Conservation (phyloP, 371 early-diverging fungal genomes). For the Syncephalastrum contaminatum region DNA sequence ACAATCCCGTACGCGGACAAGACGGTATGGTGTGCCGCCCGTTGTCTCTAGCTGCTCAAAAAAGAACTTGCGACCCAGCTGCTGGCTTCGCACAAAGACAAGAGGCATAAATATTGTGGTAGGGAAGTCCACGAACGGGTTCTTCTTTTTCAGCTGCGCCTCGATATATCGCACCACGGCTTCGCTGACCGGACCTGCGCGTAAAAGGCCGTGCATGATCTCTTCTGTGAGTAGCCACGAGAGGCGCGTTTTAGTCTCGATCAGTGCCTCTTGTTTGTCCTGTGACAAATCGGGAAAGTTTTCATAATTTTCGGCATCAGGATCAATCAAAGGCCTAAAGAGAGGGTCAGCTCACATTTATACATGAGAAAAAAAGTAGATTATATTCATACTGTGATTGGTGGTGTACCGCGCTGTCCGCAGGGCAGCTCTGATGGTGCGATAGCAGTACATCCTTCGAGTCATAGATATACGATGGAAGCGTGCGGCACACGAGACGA, state of each 20-base stretch:
- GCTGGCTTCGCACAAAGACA: slow-evolving; percentile 57
- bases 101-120: slow-evolving; percentile 61
- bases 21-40: slow-evolving; percentile 47
- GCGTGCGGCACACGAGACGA: slow-evolving; percentile 64
- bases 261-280: slow-evolving; percentile 61
- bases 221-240: slow-evolving; percentile 74
- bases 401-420: slow-evolving; percentile 21
- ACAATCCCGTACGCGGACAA: slow-evolving; percentile 56
- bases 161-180: slow-evolving; percentile 62
- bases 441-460: slow-evolving; percentile 22
- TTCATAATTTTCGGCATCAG: slow-evolving; percentile 30
- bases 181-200: slow-evolving; percentile 53
- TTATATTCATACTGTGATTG: slow-evolving; percentile 27
- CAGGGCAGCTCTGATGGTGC: slow-evolving; percentile 31
- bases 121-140: slow-evolving; percentile 67
- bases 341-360: neutral
- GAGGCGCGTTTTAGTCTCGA: slow-evolving; percentile 59
- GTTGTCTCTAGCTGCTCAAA: slow-evolving; percentile 56
- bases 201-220: slow-evolving; percentile 71
- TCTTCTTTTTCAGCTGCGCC: slow-evolving; percentile 60
- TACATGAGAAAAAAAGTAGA: too few species aligned
- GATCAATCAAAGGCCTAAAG: slow-evolving; percentile 30
- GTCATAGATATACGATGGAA: slow-evolving; percentile 53
- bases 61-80: slow-evolving; percentile 54
- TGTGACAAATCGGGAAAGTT: slow-evolving; percentile 40